These are phyloP conservation scores for Arabidopsis arenosa DNA, from an alignment of 345 rosid genomes.

Conservation along the genomic window DNA sequence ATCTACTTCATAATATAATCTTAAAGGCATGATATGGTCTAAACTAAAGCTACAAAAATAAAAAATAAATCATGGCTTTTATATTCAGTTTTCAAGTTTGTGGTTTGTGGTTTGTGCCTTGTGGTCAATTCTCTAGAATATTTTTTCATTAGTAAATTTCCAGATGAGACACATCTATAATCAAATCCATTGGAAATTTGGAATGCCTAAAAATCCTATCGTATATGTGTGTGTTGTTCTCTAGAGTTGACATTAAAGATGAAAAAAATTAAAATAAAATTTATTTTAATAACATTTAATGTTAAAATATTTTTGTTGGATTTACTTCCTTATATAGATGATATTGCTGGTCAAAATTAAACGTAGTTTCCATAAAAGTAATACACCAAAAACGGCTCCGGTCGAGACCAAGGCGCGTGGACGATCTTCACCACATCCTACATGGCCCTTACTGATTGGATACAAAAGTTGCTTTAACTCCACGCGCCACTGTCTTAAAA, in stretches of 20 bases:
- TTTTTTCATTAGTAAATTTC: too few relatives aligned
- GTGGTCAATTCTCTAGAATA: too few relatives aligned
- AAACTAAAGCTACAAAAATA: background rate
- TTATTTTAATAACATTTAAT: background rate
- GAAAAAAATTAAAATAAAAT: background rate
- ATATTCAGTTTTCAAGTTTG: too few relatives aligned
- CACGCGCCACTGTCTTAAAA: constrained; percentile 20
- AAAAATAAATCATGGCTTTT: too few relatives aligned
- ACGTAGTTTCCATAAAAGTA: constrained; percentile 28
- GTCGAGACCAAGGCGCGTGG: background rate
- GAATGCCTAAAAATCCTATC: too few relatives aligned
- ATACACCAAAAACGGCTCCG: background rate
- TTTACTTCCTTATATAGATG: constrained; percentile 19
- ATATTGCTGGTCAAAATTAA: constrained; percentile 30
- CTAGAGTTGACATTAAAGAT: background rate
- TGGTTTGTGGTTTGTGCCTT: too few relatives aligned
- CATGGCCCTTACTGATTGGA: constrained; percentile 20
- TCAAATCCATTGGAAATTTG: background rate
- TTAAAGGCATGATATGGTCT: background rate
- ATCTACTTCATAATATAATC: background rate
- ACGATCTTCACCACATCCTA: constrained; percentile 10
- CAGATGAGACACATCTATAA: background rate
- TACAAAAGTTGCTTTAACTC: background rate
- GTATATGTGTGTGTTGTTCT: background rate
- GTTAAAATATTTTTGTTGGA: background rate